phyloP scores from a whole-genome alignment of 768 basidiomycete genomes.

The Roridomyces roridus region DNA sequence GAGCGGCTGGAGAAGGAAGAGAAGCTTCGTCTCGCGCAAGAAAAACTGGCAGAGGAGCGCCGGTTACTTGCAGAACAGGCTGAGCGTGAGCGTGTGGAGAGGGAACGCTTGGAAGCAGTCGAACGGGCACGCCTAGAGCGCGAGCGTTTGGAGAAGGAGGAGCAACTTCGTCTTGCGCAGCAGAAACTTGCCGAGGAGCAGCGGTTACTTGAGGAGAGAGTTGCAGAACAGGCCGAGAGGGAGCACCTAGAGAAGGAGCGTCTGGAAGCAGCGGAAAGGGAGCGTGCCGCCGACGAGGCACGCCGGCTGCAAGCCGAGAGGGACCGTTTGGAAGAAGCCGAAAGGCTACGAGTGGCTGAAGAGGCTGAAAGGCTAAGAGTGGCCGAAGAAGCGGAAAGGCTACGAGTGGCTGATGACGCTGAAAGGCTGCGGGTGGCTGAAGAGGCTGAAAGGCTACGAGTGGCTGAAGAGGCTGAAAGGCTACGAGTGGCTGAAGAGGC shows the following conservation, averaged over 20 bases:
- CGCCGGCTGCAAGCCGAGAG: slow-evolving; percentile 11
- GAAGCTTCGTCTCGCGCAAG: slow-evolving; percentile 26
- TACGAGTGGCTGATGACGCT: not conserved
- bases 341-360: not conserved
- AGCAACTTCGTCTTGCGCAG: slow-evolving; percentile 1
- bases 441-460: slow-evolving; percentile 6
- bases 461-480: slow-evolving; percentile 13
- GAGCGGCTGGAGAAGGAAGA: slow-evolving; percentile 26
- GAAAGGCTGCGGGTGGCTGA: slow-evolving; percentile 11
- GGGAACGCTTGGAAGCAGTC: slow-evolving; percentile 7
- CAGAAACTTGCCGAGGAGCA: slow-evolving; percentile 20
- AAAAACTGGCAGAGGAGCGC: slow-evolving; percentile 28
- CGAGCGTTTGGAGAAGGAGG: too few species aligned
- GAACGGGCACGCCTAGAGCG: slow-evolving; percentile 5
- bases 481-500: slow-evolving; percentile 10
- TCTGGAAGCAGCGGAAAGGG: slow-evolving; percentile 3
- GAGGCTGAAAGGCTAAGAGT: not conserved
- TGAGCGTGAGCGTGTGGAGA: slow-evolving; percentile 15
- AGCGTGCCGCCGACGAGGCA: slow-evolving; percentile 13
- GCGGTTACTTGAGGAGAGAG: slow-evolving; percentile 13
- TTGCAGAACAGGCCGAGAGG: slow-evolving; percentile 16
- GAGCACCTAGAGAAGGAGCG: slow-evolving; percentile 12
- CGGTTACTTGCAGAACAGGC: slow-evolving; percentile 16
- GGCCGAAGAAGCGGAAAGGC: not conserved
- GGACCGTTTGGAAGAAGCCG: slow-evolving; percentile 14